phyloP scores from a whole-genome alignment of 495 filamentous ascomycete genomes.

The Aspergillus ellipticus region DNA sequence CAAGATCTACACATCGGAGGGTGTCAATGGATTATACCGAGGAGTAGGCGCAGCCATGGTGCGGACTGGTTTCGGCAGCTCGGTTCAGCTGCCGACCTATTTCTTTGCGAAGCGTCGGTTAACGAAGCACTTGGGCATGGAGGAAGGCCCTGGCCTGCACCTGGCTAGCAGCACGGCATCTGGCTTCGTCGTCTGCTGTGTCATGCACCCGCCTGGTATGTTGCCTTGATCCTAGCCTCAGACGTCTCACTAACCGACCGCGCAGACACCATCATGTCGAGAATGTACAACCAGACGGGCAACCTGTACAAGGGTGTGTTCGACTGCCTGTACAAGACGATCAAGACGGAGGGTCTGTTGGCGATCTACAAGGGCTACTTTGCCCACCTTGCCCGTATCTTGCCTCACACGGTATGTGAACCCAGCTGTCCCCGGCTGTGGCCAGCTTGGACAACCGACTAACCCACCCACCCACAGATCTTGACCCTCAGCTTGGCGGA shows the following conservation, averaged over 20 bases:
- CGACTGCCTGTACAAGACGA: constrained; percentile 87
- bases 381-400: constrained; percentile 87
- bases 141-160: constrained; percentile 88
- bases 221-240: not conserved
- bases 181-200: constrained; percentile 93
- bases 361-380: constrained; percentile 99
- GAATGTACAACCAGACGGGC: constrained; percentile 98
- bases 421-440: too few relatives aligned
- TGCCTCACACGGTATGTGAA: constrained; percentile 79
- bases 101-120: constrained; percentile 94
- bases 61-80: constrained; percentile 89
- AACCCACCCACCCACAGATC: constrained; percentile 46
- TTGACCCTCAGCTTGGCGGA: constrained; percentile 90
- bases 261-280: constrained; percentile 94
- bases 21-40: constrained; percentile 76
- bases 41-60: constrained; percentile 96
- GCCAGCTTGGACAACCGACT: too few relatives aligned
- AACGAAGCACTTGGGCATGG: constrained; percentile 74
- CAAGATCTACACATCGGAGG: constrained; percentile 74
- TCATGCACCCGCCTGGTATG: constrained; percentile 95
- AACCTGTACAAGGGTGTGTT: constrained; percentile 91
- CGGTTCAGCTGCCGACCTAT: constrained; percentile 95
- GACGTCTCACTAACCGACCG: constrained; percentile 13
- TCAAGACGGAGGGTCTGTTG: constrained; percentile 83
- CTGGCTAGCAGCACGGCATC: constrained; percentile 83